Evolutionary conservation across 2,329 filamentous ascomycete genomes (phyloP).

Genomic region (Epichloe typhina): DNA sequence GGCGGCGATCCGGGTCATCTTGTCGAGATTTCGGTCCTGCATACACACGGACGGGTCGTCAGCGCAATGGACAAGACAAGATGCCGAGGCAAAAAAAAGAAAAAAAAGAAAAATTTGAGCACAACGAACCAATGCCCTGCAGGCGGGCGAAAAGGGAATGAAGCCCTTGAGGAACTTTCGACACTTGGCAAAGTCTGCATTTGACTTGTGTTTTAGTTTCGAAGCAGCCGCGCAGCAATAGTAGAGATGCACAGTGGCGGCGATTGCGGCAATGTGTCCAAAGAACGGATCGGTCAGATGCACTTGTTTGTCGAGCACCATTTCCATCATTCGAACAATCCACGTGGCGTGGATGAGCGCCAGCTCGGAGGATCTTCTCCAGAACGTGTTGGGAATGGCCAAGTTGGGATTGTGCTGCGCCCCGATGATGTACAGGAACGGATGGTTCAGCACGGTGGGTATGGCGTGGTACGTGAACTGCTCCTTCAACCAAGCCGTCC

Average conservation of each 20-base stretch:
- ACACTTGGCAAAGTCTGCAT: slow-evolving; percentile 37
- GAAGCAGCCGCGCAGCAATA: slow-evolving; percentile 37
- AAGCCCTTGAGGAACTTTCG: slow-evolving; percentile 35
- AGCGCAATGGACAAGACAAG: no score
- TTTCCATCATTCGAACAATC: slow-evolving; percentile 40
- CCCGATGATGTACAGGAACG: slow-evolving; percentile 38
- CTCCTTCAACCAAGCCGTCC: slow-evolving; percentile 37
- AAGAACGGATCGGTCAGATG: slow-evolving; percentile 38
- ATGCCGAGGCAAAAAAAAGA: no score
- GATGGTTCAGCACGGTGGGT: slow-evolving; percentile 37
- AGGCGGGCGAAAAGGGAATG: slow-evolving; percentile 31
- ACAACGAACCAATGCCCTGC: slow-evolving; percentile 28
- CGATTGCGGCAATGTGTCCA: slow-evolving; percentile 36
- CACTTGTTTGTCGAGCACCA: slow-evolving; percentile 37
- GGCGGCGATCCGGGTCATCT: slow-evolving; percentile 34
- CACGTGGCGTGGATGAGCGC: slow-evolving; percentile 39
- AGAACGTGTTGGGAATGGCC: slow-evolving; percentile 40
- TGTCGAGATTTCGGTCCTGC: slow-evolving; percentile 33
- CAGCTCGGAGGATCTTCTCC: slow-evolving; percentile 36
- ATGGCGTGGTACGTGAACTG: slow-evolving; percentile 41
- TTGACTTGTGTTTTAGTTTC: slow-evolving; percentile 36
- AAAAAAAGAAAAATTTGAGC: not conserved
- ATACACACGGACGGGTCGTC: slow-evolving; percentile 8
- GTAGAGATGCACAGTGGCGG: slow-evolving; percentile 39
- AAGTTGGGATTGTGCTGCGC: slow-evolving; percentile 38